phyloP scores from a whole-genome alignment of 495 filamentous ascomycete genomes.

The Penicillium argentinense region DNA sequence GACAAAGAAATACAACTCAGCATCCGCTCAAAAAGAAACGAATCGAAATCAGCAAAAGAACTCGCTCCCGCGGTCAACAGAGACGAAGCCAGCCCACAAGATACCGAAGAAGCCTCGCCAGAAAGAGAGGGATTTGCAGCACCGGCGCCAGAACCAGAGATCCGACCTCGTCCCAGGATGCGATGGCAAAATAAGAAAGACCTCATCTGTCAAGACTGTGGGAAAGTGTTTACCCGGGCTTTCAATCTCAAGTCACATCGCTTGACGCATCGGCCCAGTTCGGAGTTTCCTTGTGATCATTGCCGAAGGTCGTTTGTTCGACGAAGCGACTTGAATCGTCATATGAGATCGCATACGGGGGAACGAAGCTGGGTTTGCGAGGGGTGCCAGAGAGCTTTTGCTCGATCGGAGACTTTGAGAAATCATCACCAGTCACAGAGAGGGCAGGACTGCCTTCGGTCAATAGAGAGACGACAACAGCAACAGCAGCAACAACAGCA shows the following conservation, averaged over 20 bases:
- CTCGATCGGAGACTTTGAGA: constrained; percentile 1
- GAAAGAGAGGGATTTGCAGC: neutral
- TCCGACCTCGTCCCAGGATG: neutral
- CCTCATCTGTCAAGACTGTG: neutral
- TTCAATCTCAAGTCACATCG: constrained; percentile 2
- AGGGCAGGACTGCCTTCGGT: neutral
- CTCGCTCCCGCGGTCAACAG: neutral
- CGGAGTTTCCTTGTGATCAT: neutral
- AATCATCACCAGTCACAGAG: neutral
- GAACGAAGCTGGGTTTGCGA: neutral
- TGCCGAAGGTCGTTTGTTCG: neutral
- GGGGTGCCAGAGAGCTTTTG: neutral
- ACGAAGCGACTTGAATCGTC: constrained; percentile 1
- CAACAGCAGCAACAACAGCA: too few species aligned
- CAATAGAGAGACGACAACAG: neutral
- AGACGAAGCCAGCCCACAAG: neutral
- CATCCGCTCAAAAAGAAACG: neutral
- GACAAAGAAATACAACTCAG: neutral
- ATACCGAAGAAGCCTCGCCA: neutral
- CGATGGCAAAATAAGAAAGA: neutral
- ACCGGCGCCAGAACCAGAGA: neutral
- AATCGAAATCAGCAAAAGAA: neutral
- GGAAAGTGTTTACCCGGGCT: neutral
- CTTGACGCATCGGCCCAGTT: neutral
- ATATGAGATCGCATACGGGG: neutral